Evolutionary conservation across 768 basidiomycete species (phyloP).

Genomic region (Leccinum variicolor): DNA sequence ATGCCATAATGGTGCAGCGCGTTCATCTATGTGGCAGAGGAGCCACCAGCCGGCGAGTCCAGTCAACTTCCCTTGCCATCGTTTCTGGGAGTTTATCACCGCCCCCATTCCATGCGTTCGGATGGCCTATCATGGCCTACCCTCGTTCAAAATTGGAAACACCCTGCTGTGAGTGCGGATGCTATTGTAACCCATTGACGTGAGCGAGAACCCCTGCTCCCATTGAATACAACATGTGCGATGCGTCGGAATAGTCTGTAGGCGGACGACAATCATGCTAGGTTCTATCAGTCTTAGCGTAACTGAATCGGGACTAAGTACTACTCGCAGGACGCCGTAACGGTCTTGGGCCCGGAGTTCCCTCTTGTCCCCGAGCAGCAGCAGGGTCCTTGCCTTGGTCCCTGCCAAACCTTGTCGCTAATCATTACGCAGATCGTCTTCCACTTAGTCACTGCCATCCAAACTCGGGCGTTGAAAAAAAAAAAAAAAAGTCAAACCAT

Average conservation of each 20-base stretch:
- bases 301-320: not conserved
- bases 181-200: not conserved
- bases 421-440: not conserved
- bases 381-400: not conserved
- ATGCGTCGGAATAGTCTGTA: slow-evolving; percentile 3
- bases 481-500: not conserved
- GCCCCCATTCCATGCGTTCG: not conserved
- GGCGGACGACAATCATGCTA: slow-evolving; percentile 1
- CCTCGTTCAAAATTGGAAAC: not conserved
- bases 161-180: not conserved
- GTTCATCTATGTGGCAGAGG: not conserved
- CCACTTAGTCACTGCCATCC: not conserved
- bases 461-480: not conserved
- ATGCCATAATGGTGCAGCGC: not conserved
- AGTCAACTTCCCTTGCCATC: not conserved
- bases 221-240: slow-evolving; percentile 1
- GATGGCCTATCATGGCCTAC: not conserved
- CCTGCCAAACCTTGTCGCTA: not conserved
- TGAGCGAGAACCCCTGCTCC: not conserved
- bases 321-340: not conserved
- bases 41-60: not conserved
- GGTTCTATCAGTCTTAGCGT: not conserved
- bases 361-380: not conserved
- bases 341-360: not conserved
- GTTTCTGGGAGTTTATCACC: not conserved